A percentile compares a stretch with the other conserved stretches of the same genome.
These are phyloP conservation scores for Boletus subluridellus DNA, from an alignment of 1,284 basidiomycete species.

Conservation along the genomic window DNA sequence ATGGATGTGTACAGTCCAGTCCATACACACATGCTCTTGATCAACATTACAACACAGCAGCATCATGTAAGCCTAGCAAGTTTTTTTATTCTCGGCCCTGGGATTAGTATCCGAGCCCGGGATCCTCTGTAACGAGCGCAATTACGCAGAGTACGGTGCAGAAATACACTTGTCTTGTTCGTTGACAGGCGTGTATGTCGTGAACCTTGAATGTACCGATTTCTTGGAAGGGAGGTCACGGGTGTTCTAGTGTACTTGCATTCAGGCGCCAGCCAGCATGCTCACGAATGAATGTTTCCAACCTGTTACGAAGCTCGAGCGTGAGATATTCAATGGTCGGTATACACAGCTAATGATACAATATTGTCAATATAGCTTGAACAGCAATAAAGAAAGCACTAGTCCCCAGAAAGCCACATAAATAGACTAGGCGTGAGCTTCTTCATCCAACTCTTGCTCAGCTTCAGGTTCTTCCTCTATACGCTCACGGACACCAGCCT, in stretches of 20 bases:
- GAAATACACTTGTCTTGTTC: not conserved
- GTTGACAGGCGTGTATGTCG: not conserved
- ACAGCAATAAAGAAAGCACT: constrained; percentile 4
- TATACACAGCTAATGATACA: constrained; percentile 21
- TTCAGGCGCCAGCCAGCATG: not conserved
- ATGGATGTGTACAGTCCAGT: constrained; percentile 1
- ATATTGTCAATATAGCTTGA: not conserved
- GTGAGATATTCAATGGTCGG: not conserved
- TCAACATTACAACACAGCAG: not conserved
- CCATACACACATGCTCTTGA: not conserved
- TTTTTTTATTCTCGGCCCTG: not conserved
- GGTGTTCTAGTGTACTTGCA: not conserved
- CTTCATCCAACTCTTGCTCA: constrained; percentile 50
- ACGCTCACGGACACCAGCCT: constrained; percentile 51
- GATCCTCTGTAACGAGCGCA: not conserved
- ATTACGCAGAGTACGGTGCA: not conserved
- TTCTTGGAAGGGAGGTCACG: not conserved
- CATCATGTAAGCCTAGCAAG: not conserved
- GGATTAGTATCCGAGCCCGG: not conserved
- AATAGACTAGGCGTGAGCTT: constrained; percentile 4
- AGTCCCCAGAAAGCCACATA: not conserved
- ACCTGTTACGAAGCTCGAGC: not conserved
- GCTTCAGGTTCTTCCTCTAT: constrained; percentile 77
- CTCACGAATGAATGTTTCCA: not conserved
- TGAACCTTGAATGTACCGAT: not conserved